phyloP scores from a whole-genome alignment of 2,329 filamentous ascomycete genomes.

The Fusarium chuoi region DNA sequence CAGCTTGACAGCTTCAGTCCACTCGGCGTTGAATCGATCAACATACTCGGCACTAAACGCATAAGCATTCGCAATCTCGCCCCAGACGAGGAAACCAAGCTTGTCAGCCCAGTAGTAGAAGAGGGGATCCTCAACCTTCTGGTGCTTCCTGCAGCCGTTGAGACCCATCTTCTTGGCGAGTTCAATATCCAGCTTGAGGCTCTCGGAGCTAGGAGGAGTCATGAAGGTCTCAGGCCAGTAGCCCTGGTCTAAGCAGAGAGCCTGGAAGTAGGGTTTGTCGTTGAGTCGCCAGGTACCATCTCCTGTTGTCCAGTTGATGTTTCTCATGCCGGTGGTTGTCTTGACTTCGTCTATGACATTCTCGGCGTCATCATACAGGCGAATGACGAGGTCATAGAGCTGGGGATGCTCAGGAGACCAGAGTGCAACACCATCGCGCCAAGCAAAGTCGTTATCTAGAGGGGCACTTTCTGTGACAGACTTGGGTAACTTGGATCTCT shows the following conservation, averaged over 20 bases:
- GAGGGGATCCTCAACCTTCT: conserved; percentile 70
- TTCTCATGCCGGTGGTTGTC: conserved; percentile 71
- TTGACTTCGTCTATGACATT: conserved; percentile 64
- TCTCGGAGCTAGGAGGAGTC: conserved; percentile 63
- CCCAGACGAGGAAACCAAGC: conserved; percentile 71
- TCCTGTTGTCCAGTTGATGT: conserved; percentile 66
- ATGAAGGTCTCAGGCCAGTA: conserved; percentile 71
- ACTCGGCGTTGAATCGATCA: conserved; percentile 71
- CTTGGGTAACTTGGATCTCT: conserved; percentile 52
- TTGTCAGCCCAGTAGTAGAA: conserved; percentile 71
- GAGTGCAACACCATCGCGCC: conserved; percentile 67
- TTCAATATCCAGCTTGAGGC: conserved; percentile 63
- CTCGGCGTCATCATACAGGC: conserved; percentile 57
- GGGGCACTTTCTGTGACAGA: conserved; percentile 48
- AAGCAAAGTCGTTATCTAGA: conserved; percentile 52
- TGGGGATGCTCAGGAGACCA: conserved; percentile 69
- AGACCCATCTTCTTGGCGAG: conserved; percentile 70
- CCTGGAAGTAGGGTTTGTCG: conserved; percentile 68
- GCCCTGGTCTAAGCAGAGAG: conserved; percentile 69
- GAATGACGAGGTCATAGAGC: conserved; percentile 66
- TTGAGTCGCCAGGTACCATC: conserved; percentile 70
- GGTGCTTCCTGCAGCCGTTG: conserved; percentile 73
- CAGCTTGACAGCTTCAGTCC: conserved; percentile 69
- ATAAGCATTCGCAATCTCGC: conserved; percentile 73
- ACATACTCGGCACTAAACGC: conserved; percentile 68